Conservation (phyloP, 2,329 filamentous ascomycete species). For the Trichoderma atrobrunneum region DNA sequence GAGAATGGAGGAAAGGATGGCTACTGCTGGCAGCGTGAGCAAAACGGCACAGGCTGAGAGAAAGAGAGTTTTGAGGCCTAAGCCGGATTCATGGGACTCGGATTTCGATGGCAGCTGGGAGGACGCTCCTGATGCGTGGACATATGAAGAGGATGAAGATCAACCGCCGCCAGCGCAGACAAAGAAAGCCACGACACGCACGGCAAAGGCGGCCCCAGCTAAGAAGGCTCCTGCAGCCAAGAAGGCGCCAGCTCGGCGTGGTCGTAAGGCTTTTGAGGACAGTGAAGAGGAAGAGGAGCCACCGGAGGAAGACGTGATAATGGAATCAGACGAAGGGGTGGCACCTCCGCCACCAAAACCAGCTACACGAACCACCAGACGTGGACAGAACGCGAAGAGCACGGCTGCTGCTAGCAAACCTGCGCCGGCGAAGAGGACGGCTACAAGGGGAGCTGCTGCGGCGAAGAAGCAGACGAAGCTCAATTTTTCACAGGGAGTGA, state of each 20-base stretch:
- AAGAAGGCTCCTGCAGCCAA: slow-evolving; percentile 36
- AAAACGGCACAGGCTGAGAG: slow-evolving; percentile 39
- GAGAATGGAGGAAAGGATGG: slow-evolving; percentile 69
- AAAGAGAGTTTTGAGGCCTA: slow-evolving; percentile 60
- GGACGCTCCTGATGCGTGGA: slow-evolving; percentile 64
- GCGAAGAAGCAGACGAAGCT: slow-evolving; percentile 34
- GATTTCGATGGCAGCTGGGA: slow-evolving; percentile 86
- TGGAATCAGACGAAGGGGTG: slow-evolving; percentile 52
- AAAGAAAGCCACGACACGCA: slow-evolving; percentile 29
- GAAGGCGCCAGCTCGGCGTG: slow-evolving; percentile 43
- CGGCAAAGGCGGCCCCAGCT: slow-evolving; percentile 27
- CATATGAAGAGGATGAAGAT: slow-evolving; percentile 38
- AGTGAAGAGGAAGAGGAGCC: slow-evolving; percentile 46
- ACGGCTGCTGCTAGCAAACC: slow-evolving; percentile 24
- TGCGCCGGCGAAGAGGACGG: slow-evolving; percentile 24
- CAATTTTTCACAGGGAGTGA: slow-evolving; percentile 38
- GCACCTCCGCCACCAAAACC: slow-evolving; percentile 37
- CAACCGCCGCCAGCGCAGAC: slow-evolving; percentile 33
- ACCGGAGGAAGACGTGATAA: slow-evolving; percentile 50
- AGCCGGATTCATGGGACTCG: slow-evolving; percentile 81
- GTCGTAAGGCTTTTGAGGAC: slow-evolving; percentile 35
- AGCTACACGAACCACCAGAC: slow-evolving; percentile 32
- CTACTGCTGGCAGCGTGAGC: slow-evolving; percentile 53
- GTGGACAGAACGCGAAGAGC: slow-evolving; percentile 22
- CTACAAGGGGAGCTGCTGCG: slow-evolving; percentile 21